Percentiles rank a stretch among this genome's conserved stretches.
Evolutionary conservation across 75 land plant species (phyloP).

Genomic region (Selaginella moellendorffii): DNA sequence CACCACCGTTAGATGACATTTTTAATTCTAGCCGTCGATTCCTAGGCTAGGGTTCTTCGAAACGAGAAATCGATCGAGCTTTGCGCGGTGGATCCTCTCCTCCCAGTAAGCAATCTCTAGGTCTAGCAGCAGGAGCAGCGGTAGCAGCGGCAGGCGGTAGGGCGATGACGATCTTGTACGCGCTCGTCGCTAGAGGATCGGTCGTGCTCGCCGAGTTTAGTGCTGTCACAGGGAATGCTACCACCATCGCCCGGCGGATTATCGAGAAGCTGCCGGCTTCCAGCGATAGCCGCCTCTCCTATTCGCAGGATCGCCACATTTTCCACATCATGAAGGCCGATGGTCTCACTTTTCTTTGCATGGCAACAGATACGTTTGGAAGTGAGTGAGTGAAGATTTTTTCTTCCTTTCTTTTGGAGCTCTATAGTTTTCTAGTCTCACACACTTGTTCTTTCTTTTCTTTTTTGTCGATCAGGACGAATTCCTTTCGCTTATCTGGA

Average conservation of each 20-base stretch:
- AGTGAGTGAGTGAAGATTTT: no score
- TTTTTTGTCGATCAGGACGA: constrained; percentile 34
- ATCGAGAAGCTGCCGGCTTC: constrained; percentile 59
- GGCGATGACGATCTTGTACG: constrained; percentile 66
- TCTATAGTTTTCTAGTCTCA: not conserved
- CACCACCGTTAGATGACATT: no score
- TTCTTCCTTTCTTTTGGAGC: not conserved
- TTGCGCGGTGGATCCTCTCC: no score
- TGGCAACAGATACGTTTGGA: constrained; percentile 82
- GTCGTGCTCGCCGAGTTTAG: constrained; percentile 76
- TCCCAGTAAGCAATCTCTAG: no score
- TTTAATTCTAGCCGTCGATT: no score
- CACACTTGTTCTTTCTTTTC: not conserved
- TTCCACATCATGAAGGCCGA: constrained; percentile 85
- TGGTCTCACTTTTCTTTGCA: constrained; percentile 77
- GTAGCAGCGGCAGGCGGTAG: constrained; percentile 36
- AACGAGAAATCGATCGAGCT: no score
- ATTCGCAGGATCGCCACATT: constrained; percentile 81
- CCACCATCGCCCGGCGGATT: constrained; percentile 57
- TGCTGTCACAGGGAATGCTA: constrained; percentile 49
- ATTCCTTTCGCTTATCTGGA: constrained; percentile 83
- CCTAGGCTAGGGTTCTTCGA: no score
- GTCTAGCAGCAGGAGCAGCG: no score
- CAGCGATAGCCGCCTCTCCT: constrained; percentile 52
- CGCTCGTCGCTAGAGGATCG: constrained; percentile 76